Conservation (phyloP, 2,329 filamentous ascomycete species). For the Ascocoryne sarcoides region DNA sequence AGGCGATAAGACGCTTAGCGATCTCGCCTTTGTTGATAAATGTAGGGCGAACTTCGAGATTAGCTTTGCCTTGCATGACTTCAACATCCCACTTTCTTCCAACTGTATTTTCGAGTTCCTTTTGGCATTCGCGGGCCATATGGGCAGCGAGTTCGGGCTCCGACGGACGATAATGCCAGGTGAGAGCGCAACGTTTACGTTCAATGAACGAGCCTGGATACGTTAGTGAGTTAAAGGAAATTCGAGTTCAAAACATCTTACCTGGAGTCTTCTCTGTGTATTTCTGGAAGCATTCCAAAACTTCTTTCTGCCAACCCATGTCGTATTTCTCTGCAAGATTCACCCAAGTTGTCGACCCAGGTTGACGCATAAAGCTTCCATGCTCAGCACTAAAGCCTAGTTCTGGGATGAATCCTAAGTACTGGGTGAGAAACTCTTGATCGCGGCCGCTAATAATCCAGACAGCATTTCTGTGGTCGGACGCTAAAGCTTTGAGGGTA, state of each 20-base stretch:
- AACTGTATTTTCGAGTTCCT: constrained; percentile 69
- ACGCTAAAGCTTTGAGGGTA: constrained; percentile 68
- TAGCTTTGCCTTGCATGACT: constrained; percentile 94
- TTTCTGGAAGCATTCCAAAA: constrained; percentile 74
- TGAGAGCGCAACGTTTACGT: constrained; percentile 85
- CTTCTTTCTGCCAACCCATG: constrained; percentile 88
- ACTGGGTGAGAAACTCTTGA: constrained; percentile 81
- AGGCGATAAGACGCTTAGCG: constrained; percentile 68
- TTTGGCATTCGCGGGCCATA: constrained; percentile 73
- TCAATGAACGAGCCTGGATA: constrained; percentile 76
- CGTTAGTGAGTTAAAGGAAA: constrained; percentile 13
- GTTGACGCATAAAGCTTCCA: constrained; percentile 86
- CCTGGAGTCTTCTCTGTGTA: constrained; percentile 83
- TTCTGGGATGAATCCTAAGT: constrained; percentile 82
- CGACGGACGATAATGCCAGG: constrained; percentile 92
- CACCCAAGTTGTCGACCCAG: constrained; percentile 69
- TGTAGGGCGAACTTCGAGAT: constrained; percentile 89
- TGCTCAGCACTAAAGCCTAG: constrained; percentile 96
- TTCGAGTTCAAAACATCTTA: constrained; percentile 35
- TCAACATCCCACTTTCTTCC: constrained; percentile 80
- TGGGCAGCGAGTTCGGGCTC: constrained; percentile 77
- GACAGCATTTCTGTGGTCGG: constrained; percentile 76
- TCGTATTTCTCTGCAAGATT: constrained; percentile 80
- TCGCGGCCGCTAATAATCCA: constrained; percentile 98
- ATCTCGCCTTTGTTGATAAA: constrained; percentile 99